Base-by-base conservation (phyloP, 225 moss, liverwort and hornwort genomes). In the Physcomitrellopsis africana region DNA sequence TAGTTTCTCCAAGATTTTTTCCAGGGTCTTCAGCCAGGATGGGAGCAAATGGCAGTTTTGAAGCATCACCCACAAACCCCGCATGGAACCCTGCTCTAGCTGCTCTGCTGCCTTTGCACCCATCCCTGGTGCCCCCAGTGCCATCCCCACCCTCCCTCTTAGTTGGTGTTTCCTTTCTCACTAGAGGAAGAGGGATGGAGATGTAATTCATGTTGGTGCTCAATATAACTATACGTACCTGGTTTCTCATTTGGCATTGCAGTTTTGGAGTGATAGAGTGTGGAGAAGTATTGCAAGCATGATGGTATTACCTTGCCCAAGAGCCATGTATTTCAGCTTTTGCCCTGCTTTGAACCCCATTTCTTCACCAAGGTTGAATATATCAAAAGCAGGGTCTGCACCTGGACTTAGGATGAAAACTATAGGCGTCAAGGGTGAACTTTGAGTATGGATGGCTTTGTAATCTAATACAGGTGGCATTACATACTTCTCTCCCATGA, bases 31-130 rank as follows among this genome's bases (percentile, higher is more conserved):
- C 0, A 96, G 75, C 96, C 96, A 96, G 1, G 96, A 94, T 45
- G 96, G 96, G 17, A 96, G 78, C 27, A 96, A 88, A 69, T 96
- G 96, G 46, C 94, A 96, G 65, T 96, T 96, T 76, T 96, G 96
- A 42, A 96, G 90, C 96, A 96, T 96, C 8, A 96, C 83, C 96
- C 96, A 96, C 59, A 96, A 77, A 5, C 96, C 96, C 43, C 80
- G 65, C 5, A 87, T 84, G 22, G 92, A 82, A 72, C 96, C 96
- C 66, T 92, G 87, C 63, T 96, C 88, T 14, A 96, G 15, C 48
- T 82, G 85, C 63, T 94, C 92, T n/a, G 86, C 89, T 7, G 94
- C 96, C 60, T 91, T 94, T 0, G 92, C 86, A 7, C 92, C 96
- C 96, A 96, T 96, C 61, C 94, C 96, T 86, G 32, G 32, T 37